These are phyloP conservation scores for Cladosporium sp. DNA, from an alignment of 2,329 filamentous ascomycete genomes.

Conservation along the genomic window DNA sequence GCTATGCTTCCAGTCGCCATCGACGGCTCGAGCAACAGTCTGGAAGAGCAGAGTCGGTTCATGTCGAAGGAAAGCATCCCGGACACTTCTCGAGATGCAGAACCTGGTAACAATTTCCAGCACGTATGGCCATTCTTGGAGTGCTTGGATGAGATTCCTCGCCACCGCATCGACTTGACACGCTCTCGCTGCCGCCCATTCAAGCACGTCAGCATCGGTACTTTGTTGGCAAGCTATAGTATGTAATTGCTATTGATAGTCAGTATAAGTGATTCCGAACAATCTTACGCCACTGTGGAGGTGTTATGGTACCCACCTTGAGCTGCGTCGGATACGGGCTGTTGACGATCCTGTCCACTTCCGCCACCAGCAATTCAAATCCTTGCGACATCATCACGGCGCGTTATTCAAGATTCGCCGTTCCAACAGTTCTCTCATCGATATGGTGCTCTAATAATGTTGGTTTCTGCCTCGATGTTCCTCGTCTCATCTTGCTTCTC, in stretches of 20 bases:
- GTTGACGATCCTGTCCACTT: conserved; percentile 27
- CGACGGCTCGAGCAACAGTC: conserved; percentile 25
- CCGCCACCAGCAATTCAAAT: conserved; percentile 16
- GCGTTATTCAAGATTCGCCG: not conserved
- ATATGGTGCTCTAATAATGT: not conserved
- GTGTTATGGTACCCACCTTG: conserved; percentile 19
- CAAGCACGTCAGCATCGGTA: conserved; percentile 34
- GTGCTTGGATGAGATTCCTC: conserved; percentile 44
- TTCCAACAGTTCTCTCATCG: not conserved
- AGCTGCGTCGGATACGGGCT: conserved; percentile 33
- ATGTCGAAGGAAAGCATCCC: conserved; percentile 29
- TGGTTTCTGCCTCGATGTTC: not conserved
- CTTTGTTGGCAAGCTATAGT: conserved; percentile 30
- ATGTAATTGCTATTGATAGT: conserved; percentile 32
- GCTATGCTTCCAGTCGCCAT: conserved; percentile 20
- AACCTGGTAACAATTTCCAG: conserved; percentile 48
- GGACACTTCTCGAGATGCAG: conserved; percentile 27
- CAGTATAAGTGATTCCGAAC: not conserved
- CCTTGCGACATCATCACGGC: conserved; percentile 8
- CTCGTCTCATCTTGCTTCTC: not conserved
- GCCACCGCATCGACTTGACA: conserved; percentile 48
- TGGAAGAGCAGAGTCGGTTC: conserved; percentile 29
- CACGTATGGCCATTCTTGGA: conserved; percentile 50
- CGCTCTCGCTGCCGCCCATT: conserved; percentile 46
- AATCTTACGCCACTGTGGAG: too few relatives aligned